Percentiles rank a stretch among this genome's conserved stretches.
phyloP scores from a whole-genome alignment of 2,329 filamentous ascomycete species.

The Ophioceras dolichostomum region DNA sequence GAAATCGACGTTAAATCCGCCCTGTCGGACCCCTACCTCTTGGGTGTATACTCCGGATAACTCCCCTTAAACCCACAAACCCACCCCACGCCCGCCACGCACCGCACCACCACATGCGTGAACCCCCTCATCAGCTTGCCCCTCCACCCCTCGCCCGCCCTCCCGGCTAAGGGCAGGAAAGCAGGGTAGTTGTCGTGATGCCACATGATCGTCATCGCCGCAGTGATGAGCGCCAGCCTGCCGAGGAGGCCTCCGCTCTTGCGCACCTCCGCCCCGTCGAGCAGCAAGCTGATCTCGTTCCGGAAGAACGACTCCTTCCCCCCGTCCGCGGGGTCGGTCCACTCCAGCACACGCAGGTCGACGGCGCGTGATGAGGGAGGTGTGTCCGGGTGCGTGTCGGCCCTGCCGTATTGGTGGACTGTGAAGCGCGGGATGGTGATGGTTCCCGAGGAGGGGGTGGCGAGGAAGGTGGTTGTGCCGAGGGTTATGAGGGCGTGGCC shows the following conservation, averaged over 20 bases:
- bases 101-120: background rate
- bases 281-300: constrained; percentile 1
- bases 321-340: constrained; percentile 2
- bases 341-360: constrained; percentile 1
- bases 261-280: too few relatives aligned
- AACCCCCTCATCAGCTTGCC: background rate
- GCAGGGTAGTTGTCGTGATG: constrained; percentile 1
- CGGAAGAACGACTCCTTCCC: constrained; percentile 3
- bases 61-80: background rate
- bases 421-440: constrained; percentile 1
- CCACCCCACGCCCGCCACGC: background rate
- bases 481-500: background rate
- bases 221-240: background rate
- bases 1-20: too few relatives aligned
- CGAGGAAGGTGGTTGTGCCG: background rate
- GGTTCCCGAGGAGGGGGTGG: background rate
- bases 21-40: too few relatives aligned
- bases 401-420: constrained; percentile 1
- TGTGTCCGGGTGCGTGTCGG: background rate
- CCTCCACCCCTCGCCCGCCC: background rate
- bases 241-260: too few relatives aligned
- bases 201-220: background rate
- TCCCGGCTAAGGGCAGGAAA: background rate
- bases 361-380: background rate
- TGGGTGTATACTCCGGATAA: background rate